phyloP scores from a whole-genome alignment of 2,329 filamentous ascomycete genomes.

The Arthrinium phaeospermum region DNA sequence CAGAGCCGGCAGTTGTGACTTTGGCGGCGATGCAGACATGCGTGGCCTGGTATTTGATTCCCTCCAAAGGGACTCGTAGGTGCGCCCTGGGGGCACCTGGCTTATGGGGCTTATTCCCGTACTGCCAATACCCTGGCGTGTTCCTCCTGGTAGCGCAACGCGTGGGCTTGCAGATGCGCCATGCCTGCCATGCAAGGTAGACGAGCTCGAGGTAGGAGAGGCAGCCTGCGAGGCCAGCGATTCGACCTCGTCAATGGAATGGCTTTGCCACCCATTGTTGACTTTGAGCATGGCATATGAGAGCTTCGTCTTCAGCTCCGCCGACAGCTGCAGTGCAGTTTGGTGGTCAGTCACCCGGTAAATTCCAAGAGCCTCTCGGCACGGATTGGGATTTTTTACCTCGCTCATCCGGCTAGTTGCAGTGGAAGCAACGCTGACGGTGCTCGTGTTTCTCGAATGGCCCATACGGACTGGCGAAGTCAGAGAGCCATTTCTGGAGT shows the following conservation, averaged over 20 bases:
- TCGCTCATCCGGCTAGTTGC: constrained; percentile 77
- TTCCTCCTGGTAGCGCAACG: constrained; percentile 44
- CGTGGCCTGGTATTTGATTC: constrained; percentile 44
- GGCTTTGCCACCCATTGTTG: constrained; percentile 84
- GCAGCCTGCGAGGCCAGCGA: constrained; percentile 71
- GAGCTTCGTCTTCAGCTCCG: constrained; percentile 79
- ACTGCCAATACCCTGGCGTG: constrained; percentile 41
- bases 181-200: constrained; percentile 58
- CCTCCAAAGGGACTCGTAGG: constrained; percentile 53
- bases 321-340: constrained; percentile 34
- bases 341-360: constrained; percentile 13
- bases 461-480: constrained; percentile 55
- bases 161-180: constrained; percentile 62
- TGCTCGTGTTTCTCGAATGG: constrained; percentile 76
- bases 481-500: constrained; percentile 45
- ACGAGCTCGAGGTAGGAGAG: constrained; percentile 66
- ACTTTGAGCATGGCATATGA: constrained; percentile 96
- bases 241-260: constrained; percentile 79
- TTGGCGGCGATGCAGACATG: constrained; percentile 44
- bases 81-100: constrained; percentile 35
- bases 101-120: constrained; percentile 36
- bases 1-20: constrained; percentile 46
- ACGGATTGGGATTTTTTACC: constrained; percentile 53
- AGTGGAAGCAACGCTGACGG: constrained; percentile 65
- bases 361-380: constrained; percentile 4